Percentiles rank a stretch among this genome's conserved stretches.
Evolutionary conservation across 2,329 filamentous ascomycete genomes (phyloP).

Genomic region (Aspergillus bombycis): DNA sequence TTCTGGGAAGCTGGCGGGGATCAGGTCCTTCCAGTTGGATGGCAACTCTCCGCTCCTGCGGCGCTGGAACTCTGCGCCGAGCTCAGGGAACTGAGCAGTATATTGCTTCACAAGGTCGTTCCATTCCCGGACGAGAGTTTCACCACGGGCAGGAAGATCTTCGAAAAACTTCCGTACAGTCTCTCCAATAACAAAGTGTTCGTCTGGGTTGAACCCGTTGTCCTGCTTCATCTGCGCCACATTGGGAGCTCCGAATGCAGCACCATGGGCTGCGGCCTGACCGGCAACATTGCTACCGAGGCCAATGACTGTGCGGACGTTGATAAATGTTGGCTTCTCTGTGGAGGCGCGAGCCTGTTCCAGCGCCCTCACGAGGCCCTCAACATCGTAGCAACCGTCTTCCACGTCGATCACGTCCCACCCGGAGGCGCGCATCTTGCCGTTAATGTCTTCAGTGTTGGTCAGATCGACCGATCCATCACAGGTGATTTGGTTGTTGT

Average conservation of each 20-base stretch:
- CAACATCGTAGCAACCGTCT: conserved; percentile 58
- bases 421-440: conserved; percentile 60
- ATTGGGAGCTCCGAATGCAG: conserved; percentile 58
- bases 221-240: conserved; percentile 59
- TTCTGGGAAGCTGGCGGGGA: conserved; percentile 54
- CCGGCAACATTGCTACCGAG: conserved; percentile 51
- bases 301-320: conserved; percentile 61
- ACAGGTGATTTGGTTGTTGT: conserved; percentile 65
- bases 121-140: conserved; percentile 55
- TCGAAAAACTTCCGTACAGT: conserved; percentile 57
- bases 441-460: conserved; percentile 61
- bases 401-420: conserved; percentile 60
- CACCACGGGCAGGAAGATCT: conserved; percentile 51
- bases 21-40: conserved; percentile 53
- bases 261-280: conserved; percentile 59
- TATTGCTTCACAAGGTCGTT: conserved; percentile 50
- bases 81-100: conserved; percentile 48
- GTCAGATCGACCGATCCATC: conserved; percentile 59
- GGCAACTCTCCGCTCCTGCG: conserved; percentile 54
- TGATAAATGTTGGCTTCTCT: conserved; percentile 61
- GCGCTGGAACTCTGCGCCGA: conserved; percentile 53
- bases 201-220: conserved; percentile 54
- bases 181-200: conserved; percentile 51
- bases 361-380: conserved; percentile 52
- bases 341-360: conserved; percentile 47